phyloP scores from a whole-genome alignment of 768 basidiomycete genomes.

The Naganishia onofrii region DNA sequence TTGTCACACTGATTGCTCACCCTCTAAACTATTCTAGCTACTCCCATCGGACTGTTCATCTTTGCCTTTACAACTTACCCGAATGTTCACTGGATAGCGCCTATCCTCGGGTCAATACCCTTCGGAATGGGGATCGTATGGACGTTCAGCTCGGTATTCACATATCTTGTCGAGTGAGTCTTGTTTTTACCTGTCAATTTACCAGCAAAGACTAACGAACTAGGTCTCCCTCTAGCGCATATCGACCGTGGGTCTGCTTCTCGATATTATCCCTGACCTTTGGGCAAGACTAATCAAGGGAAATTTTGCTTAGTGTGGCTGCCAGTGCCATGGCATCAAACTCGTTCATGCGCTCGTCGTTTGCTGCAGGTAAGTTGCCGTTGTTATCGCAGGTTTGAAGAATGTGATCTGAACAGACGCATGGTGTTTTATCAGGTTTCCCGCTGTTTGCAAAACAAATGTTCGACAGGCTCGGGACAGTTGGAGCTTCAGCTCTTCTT shows the following conservation, averaged over 20 bases:
- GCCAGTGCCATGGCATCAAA: conserved; percentile 66
- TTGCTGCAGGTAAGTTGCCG: conserved; percentile 53
- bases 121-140: conserved; percentile 63
- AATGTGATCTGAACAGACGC: not conserved
- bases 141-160: conserved; percentile 58
- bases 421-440: conserved; percentile 46
- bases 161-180: conserved; percentile 51
- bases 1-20: not conserved
- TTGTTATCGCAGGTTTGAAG: conserved; percentile 3
- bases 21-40: not conserved
- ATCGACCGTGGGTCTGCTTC: too few species aligned
- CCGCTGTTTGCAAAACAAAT: conserved; percentile 60
- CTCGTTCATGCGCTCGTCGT: conserved; percentile 56
- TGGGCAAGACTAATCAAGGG: not conserved
- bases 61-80: conserved; percentile 61
- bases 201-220: too few species aligned
- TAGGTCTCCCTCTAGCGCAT: too few species aligned
- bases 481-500: conserved; percentile 69
- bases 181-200: too few species aligned
- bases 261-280: too few species aligned
- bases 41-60: conserved; percentile 62
- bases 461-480: conserved; percentile 62
- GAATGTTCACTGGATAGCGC: conserved; percentile 57
- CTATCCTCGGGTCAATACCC: conserved; percentile 56
- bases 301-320: conserved; percentile 37